Base-by-base conservation (phyloP, 306 rosid genomes). In the Ziziphus jujuba region DNA sequence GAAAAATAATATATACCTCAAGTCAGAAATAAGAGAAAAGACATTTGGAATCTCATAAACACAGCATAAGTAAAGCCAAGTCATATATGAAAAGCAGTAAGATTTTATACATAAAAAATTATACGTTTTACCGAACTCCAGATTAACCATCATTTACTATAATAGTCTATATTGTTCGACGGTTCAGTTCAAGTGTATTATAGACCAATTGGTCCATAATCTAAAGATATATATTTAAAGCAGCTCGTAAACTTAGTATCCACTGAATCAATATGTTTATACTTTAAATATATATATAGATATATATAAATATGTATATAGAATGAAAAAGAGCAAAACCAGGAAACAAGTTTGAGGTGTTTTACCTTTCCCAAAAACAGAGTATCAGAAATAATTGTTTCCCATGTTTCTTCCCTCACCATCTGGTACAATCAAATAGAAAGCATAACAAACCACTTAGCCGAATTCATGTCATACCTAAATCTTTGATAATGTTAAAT, bases 321-420 rank as follows among this genome's bases (percentile, higher is more conserved):
- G 7, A 22, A 48, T 2, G n/a, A 48, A 25, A 63, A 53, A 25
- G 23, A 22, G 9, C 44, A 66, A 59, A 63, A 22, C 38, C 43
- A 5, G 56, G 59, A 66, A 20, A 8, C 57, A 43, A 2, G 20
- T 61, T 28, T 34, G 49, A 64, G 59, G 43, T 7, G 38, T 24
- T 81, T 54, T 62, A 93, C 99, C 95, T 93, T 93, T 43, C 84
- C 89, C 65, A 84, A 80, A 81, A 90, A 84, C 75, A 93, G 78
- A 7, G 76, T 69, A 72, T 83, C 91, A 17, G 85, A 82, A 51
- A 86, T 83, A 72, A 83, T 75, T 47, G 87, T 91, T 76, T 93
- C 97, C 92, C 91, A 80, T 9, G 87, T 88, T 76, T 93, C 98
- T 85, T 83, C 85, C 78, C 75, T 93, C 71, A 81, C 86, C 38